phyloP scores from a whole-genome alignment of 257 asterid genomes.

The Solanum etuberosum region DNA sequence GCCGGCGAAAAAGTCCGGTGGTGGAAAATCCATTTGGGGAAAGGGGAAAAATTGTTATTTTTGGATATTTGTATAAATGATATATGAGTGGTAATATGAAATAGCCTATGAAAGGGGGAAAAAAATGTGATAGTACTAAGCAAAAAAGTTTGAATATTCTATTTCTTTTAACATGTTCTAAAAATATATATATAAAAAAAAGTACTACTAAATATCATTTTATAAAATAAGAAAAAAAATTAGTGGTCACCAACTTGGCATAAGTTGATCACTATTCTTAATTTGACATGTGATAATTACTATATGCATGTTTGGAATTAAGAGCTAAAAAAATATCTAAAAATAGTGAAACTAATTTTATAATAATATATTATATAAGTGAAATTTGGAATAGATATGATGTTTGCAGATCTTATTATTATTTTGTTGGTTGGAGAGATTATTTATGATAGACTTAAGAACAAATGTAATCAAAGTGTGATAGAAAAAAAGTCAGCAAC shows the following conservation, averaged over 20 bases:
- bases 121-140: neutral
- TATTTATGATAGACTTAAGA: neutral
- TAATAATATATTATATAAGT: too few species aligned
- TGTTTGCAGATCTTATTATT: too few species aligned
- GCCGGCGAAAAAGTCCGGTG: constrained; percentile 36
- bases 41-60: neutral
- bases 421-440: too few species aligned
- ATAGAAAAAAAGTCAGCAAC: too few species aligned
- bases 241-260: neutral
- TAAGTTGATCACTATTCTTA: neutral
- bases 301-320: neutral
- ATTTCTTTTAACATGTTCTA: neutral
- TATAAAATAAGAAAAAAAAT: neutral
- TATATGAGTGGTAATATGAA: neutral
- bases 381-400: too few species aligned
- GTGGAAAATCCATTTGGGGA: constrained; percentile 1
- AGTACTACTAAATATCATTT: neutral
- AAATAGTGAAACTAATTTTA: neutral
- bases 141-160: neutral
- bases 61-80: neutral
- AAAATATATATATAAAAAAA: neutral
- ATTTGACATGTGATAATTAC: neutral
- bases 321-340: neutral
- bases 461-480: neutral
- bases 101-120: neutral